Evolutionary conservation across 345 rosid genomes (phyloP), one percentile per base, ranked within the genome.

Genomic region (Acer saccharum): DNA sequence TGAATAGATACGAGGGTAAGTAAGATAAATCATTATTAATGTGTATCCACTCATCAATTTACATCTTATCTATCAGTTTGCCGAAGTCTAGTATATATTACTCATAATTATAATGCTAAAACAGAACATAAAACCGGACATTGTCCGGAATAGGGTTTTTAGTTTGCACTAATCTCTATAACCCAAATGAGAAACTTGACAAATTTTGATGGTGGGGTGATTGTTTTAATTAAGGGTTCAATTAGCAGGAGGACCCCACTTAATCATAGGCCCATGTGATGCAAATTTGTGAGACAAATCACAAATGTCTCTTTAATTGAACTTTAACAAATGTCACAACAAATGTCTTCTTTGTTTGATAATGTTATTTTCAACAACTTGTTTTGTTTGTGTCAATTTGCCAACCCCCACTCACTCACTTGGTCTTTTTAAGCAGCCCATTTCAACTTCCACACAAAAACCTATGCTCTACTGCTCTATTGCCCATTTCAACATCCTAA

Each of bases 251-350:
- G 44, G 69, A 46, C 4, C 80, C 69, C n/a, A n/a, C n/a, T n/a
- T n/a, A n/a, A n/a, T n/a, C n/a, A n/a, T n/a, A n/a, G n/a, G n/a
- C n/a, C n/a, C 87, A 74, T 63, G 52, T 18, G 57, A 52, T 71
- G 77, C 61, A 43, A 25, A 74, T 58, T 66, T 6, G 66, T 2
- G 77, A 72, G 84, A 80, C 82, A 80, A 61, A 58, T n/a, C 20
- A 58, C 63, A n/a, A 20, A 18, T n/a, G 63, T 25, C 25, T 20
- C 3, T 7, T 58, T 7, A 58, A 58, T 58, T 58, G 12, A 58
- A 20, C 23, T 58, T 58, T 18, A 20, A 25, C 27, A 17, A 57
- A 17, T 20, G 6, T 57, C 23, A 17, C 44, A 27, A 27, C 29
- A 48, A 16, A 17, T 55, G 65, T 71, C 67, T 57, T 32, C 39